These are phyloP conservation scores for Aspergillus hiratsukae DNA, from an alignment of 2,329 filamentous ascomycete species.

Conservation along the genomic window DNA sequence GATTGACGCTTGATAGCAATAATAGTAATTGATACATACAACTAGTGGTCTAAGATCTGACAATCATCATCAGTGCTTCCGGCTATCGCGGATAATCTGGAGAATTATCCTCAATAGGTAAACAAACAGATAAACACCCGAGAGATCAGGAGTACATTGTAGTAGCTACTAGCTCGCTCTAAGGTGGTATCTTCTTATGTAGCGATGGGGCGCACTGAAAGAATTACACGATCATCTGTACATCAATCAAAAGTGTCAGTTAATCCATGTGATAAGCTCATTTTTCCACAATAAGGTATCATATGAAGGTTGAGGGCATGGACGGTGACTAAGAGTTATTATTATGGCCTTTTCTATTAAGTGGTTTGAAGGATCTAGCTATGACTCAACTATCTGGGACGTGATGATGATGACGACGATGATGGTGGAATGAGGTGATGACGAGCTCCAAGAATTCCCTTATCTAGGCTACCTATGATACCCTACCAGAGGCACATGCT, in stretches of 20 bases:
- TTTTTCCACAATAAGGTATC: neutral
- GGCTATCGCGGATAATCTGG: constrained; percentile 24
- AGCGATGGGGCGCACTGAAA: neutral
- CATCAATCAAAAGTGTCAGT: neutral
- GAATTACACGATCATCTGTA: constrained; percentile 5
- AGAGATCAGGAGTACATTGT: neutral
- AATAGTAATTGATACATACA: neutral
- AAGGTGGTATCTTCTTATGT: neutral
- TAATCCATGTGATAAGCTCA: neutral
- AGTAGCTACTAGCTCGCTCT: neutral
- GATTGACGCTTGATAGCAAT: neutral
- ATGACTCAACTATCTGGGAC: neutral
- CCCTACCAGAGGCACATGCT: neutral
- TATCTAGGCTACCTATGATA: neutral
- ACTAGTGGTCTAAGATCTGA: neutral
- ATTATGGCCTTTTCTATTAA: no score
- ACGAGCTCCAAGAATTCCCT: neutral
- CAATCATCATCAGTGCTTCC: constrained; percentile 4
- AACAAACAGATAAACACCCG: neutral
- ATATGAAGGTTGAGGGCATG: neutral
- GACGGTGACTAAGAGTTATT: neutral
- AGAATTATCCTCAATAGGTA: constrained; percentile 10
- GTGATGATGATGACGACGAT: neutral
- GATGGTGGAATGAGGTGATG: constrained; percentile 6
- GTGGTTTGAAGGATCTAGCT: neutral